Evolutionary conservation across 768 basidiomycete species (phyloP), one percentile per base, ranked within the genome.

Genomic region (Trametes cubensis): DNA sequence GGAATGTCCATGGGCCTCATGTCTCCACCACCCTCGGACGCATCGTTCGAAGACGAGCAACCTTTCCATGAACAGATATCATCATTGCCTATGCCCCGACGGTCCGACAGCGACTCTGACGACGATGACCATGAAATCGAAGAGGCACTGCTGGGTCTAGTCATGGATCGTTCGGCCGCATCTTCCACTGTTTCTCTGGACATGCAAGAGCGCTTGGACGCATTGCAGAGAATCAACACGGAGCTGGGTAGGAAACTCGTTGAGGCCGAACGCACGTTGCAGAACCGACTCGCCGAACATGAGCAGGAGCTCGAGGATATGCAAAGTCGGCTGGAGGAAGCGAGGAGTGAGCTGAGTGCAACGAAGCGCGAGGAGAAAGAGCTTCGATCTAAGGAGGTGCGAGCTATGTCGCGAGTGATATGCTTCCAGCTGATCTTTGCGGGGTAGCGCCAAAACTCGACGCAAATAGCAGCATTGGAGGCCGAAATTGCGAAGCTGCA

Each of bases 281-380:
- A 88, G 69, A 80, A 80, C 44, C 86, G 86, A 65, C 78, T 94
- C 15, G 73, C 75, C 13, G 90, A 94, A 54, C 92, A 94, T 66
- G 94, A 96, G 73, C 72, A 78, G n/a, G 89, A 94, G 68, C 74
- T 95, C 28, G 90, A 92, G 66, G 90, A 94, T 61, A 83, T 92
- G 75, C 88, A 95, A 69, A 76, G 75, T 4, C 80, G 83, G 30
- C 71, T 96, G 60, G 95, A 97, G 60, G 93, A 97, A 71, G 73
- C 89, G 62, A 78, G 82, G 64, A 83, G 79, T 14, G 95, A 97
- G 73, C 78, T 97, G 8, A 86, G 80, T 15, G 82, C 88, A 6
- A 88, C 90, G 5, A 91, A 92, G 73, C 83, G 92, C 42, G 94
- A 98, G 69, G 95, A 98, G 75, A 97, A 98, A 76, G 95, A 98